These are phyloP conservation scores for Nicotiana sylvestris DNA, from an alignment of 257 asterid genomes.

Conservation along the genomic window DNA sequence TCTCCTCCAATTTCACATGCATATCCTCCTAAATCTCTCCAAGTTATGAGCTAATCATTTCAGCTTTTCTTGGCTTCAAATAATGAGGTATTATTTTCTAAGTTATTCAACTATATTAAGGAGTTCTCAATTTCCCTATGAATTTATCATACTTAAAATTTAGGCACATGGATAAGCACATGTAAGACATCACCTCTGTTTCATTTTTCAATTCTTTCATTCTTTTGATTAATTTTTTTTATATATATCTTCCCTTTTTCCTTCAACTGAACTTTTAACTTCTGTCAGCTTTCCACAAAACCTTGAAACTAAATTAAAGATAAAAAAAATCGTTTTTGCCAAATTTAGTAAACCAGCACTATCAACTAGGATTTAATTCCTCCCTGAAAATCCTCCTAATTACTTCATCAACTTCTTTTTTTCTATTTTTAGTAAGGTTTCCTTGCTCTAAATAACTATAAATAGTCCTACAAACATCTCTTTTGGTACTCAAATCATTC, in stretches of 20 bases:
- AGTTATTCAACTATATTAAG: too few species aligned
- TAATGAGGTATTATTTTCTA: neutral
- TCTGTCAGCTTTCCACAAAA: neutral
- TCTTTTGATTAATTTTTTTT: neutral
- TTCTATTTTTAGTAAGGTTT: neutral
- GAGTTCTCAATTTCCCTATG: neutral
- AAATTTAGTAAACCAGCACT: neutral
- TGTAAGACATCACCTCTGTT: neutral
- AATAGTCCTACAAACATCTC: neutral
- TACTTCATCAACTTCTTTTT: neutral
- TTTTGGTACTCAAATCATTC: neutral
- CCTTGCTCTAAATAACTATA: neutral
- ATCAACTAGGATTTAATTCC: neutral
- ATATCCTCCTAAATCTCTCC: neutral
- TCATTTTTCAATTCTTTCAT: neutral
- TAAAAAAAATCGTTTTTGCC: neutral
- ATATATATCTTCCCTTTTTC: neutral
- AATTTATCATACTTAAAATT: neutral
- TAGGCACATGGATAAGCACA: neutral
- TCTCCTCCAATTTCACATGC: neutral
- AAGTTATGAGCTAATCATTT: neutral
- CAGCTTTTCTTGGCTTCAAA: neutral
- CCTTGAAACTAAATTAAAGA: neutral
- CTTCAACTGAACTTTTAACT: neutral
- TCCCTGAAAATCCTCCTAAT: constrained; percentile 5